phyloP scores from a whole-genome alignment of 352 stramenopile species.

The Phytophthora fragariaefolia region DNA sequence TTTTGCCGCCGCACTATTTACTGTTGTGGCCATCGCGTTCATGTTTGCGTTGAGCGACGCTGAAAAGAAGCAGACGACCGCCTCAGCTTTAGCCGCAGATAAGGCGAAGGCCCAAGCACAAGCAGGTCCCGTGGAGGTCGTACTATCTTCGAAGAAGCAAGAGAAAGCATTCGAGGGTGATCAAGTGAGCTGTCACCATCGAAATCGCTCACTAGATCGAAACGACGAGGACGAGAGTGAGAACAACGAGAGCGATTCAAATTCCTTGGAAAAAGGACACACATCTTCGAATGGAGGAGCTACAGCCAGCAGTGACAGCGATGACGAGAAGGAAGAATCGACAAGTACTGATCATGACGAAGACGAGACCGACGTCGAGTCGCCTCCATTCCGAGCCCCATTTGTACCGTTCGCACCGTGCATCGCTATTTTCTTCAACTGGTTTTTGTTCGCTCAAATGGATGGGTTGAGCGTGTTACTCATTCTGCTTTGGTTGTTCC shows the following conservation, averaged over 20 bases:
- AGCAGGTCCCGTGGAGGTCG: constrained; percentile 21
- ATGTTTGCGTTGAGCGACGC: constrained; percentile 66
- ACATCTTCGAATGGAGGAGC: constrained; percentile 10
- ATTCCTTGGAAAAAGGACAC: constrained; percentile 14
- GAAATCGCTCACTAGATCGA: constrained; percentile 27
- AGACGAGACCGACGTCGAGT: constrained; percentile 44
- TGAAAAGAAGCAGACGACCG: constrained; percentile 29
- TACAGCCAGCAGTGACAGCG: constrained; percentile 20
- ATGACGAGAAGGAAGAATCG: constrained; percentile 25
- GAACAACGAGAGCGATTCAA: constrained; percentile 12
- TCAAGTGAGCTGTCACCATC: constrained; percentile 6
- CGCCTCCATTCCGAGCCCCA: constrained; percentile 63
- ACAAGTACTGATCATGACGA: constrained; percentile 21
- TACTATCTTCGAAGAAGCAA: constrained; percentile 32
- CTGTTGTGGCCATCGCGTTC: constrained; percentile 52
- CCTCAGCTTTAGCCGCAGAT: background rate
- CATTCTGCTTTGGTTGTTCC: constrained; percentile 69
- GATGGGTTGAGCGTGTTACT: constrained; percentile 65
- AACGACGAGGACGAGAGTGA: constrained; percentile 19
- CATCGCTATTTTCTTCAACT: constrained; percentile 90
- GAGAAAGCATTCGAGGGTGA: constrained; percentile 10
- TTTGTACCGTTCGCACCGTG: constrained; percentile 82
- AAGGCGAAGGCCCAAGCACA: constrained; percentile 21
- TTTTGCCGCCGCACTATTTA: constrained; percentile 56
- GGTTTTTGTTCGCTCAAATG: constrained; percentile 89